phyloP scores from a whole-genome alignment of 768 basidiomycete species.

The Crassisporium funariophilum region DNA sequence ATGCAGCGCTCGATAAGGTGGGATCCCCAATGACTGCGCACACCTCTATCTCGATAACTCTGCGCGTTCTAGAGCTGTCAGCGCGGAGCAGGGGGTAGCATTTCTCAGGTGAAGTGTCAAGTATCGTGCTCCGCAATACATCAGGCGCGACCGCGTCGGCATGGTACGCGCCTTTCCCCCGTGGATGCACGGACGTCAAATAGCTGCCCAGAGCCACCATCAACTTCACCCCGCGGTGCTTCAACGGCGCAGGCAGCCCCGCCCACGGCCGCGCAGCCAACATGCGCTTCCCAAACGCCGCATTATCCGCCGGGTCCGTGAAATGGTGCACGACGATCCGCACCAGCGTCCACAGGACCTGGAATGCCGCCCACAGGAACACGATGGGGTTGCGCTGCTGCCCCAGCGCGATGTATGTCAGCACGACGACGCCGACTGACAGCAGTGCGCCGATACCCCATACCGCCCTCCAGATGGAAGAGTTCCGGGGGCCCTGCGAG shows the following conservation, averaged over 20 bases:
- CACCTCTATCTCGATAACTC: slow-evolving; percentile 11
- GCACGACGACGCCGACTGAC: slow-evolving; percentile 14
- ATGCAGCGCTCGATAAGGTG: slow-evolving; percentile 22
- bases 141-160: neutral
- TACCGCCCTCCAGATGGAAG: slow-evolving; percentile 18
- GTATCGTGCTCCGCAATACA: neutral
- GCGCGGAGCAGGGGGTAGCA: slow-evolving; percentile 1
- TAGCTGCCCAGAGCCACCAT: slow-evolving; percentile 13
- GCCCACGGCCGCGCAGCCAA: slow-evolving; percentile 8
- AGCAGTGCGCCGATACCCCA: slow-evolving; percentile 26
- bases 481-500: slow-evolving; percentile 12
- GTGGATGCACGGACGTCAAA: slow-evolving; percentile 19
- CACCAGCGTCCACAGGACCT: slow-evolving; percentile 23
- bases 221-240: slow-evolving; percentile 19
- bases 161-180: slow-evolving; percentile 17
- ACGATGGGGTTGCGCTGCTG: slow-evolving; percentile 12
- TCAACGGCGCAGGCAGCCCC: slow-evolving; percentile 10
- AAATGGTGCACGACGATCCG: slow-evolving; percentile 23
- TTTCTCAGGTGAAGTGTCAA: neutral
- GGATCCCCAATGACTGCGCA: slow-evolving; percentile 27
- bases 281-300: slow-evolving; percentile 6
- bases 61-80: neutral
- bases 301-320: slow-evolving; percentile 10
- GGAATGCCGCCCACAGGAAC: slow-evolving; percentile 24
- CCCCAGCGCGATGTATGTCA: slow-evolving; percentile 22